Evolutionary conservation across 805 yeast species (phyloP).

Genomic region (Scheffersomyces stipitis): DNA sequence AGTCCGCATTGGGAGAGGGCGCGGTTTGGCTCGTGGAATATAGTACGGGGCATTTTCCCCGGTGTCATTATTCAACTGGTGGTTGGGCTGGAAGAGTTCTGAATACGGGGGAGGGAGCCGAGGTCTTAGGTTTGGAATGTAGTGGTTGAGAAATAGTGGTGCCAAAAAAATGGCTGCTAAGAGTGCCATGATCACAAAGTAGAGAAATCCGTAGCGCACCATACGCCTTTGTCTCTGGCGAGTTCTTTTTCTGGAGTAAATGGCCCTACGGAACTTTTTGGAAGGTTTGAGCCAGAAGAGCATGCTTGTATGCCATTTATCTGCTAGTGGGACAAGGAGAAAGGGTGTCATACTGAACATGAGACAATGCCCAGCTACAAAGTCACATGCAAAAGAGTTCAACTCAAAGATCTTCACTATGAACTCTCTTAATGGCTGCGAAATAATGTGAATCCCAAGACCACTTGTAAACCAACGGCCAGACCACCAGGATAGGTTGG

Average conservation of each 20-base stretch:
- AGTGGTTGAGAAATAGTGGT: slow-evolving; percentile 43
- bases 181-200: slow-evolving; percentile 37
- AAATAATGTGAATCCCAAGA: slow-evolving; percentile 34
- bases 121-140: slow-evolving; percentile 3
- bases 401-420: slow-evolving; percentile 46
- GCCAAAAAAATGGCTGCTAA: slow-evolving; percentile 43
- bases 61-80: slow-evolving; percentile 65
- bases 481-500: slow-evolving; percentile 55
- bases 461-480: slow-evolving; percentile 47
- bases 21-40: slow-evolving; percentile 37
- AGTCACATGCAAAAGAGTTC: slow-evolving; percentile 49
- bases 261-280: slow-evolving; percentile 32
- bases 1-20: slow-evolving; percentile 12
- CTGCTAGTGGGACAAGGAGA: slow-evolving; percentile 46
- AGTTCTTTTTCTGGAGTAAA: slow-evolving; percentile 40
- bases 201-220: slow-evolving; percentile 47
- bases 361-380: slow-evolving; percentile 43
- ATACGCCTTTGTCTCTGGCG: slow-evolving; percentile 28
- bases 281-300: slow-evolving; percentile 50
- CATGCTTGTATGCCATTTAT: slow-evolving; percentile 49
- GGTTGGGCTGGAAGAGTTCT: slow-evolving; percentile 54
- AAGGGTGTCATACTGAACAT: slow-evolving; percentile 40
- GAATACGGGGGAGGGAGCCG: slow-evolving; percentile 12
- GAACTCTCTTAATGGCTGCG: slow-evolving; percentile 49
- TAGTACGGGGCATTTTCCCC: slow-evolving; percentile 53